Evolutionary conservation across 2,329 filamentous ascomycete species (phyloP).

Genomic region (Aspergillus carbonarius): DNA sequence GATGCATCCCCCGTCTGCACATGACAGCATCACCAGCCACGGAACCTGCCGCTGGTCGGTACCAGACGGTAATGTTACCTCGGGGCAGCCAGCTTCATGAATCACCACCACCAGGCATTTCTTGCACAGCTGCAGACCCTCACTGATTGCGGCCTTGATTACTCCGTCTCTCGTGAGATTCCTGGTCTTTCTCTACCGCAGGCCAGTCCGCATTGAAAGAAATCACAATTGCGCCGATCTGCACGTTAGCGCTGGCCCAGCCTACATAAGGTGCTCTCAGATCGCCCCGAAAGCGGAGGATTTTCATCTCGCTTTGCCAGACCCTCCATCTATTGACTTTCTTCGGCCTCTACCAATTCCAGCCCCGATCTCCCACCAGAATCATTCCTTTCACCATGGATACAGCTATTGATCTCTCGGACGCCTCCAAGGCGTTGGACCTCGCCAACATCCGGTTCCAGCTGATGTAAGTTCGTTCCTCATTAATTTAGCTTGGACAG

Average conservation of each 20-base stretch:
- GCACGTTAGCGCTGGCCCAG: neutral
- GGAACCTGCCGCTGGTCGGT: neutral
- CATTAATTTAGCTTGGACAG: neutral
- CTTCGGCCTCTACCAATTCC: neutral
- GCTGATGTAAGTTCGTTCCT: constrained; percentile 68
- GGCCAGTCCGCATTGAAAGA: too few relatives aligned
- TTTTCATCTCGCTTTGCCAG: neutral
- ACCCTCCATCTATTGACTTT: neutral
- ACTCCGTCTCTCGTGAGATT: neutral
- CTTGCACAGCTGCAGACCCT: neutral
- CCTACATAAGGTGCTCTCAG: neutral
- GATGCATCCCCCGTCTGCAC: neutral
- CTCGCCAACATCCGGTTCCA: constrained; percentile 90
- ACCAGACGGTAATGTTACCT: neutral
- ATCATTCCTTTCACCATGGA: constrained; percentile 64
- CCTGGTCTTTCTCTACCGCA: neutral
- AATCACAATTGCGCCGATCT: neutral
- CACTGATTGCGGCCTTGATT: neutral
- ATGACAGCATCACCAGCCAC: constrained; percentile 10
- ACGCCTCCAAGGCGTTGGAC: constrained; percentile 82
- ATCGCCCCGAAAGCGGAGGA: neutral
- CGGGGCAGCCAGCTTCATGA: neutral
- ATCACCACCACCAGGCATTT: neutral
- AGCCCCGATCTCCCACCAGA: neutral
- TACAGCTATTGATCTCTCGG: constrained; percentile 80